Conservation (phyloP, 352 stramenopile genomes). For the Pythium aristosporum region DNA sequence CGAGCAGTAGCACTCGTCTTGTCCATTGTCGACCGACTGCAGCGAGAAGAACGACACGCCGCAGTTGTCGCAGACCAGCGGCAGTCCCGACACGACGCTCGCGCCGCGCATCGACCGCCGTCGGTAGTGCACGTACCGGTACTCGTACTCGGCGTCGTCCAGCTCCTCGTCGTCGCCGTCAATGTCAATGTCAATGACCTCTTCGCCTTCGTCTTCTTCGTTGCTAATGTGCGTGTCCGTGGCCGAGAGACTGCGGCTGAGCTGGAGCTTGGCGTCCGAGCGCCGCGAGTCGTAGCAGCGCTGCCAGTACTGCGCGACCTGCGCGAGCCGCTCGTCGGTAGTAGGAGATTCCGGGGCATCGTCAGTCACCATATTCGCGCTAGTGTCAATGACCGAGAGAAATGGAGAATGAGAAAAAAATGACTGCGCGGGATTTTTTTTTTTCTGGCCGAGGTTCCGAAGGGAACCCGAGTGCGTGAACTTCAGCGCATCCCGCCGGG, state of each 20-base stretch:
- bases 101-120: constrained; percentile 13
- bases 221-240: constrained; percentile 17
- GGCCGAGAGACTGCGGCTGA: constrained; percentile 18
- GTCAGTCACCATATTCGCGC: constrained; percentile 3
- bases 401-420: constrained; percentile 10
- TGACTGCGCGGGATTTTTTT: neutral
- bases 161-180: constrained; percentile 4
- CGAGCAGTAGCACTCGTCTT: constrained; percentile 81
- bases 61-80: constrained; percentile 80
- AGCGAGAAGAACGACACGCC: constrained; percentile 82
- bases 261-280: constrained; percentile 6
- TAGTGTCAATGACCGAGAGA: neutral
- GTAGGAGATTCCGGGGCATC: neutral
- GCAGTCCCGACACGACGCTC: constrained; percentile 54
- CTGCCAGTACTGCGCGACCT: constrained; percentile 28
- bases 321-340: constrained; percentile 12
- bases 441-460: neutral
- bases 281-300: constrained; percentile 15
- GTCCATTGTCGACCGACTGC: constrained; percentile 55
- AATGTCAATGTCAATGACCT: constrained; percentile 7
- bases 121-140: constrained; percentile 19
- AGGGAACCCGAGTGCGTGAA: too few species aligned
- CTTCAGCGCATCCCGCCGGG: neutral
- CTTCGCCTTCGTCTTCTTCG: constrained; percentile 17
- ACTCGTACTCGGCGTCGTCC: constrained; percentile 16